Evolutionary conservation across 495 filamentous ascomycete species (phyloP).

Genomic region (Aspergillus cristatus): DNA sequence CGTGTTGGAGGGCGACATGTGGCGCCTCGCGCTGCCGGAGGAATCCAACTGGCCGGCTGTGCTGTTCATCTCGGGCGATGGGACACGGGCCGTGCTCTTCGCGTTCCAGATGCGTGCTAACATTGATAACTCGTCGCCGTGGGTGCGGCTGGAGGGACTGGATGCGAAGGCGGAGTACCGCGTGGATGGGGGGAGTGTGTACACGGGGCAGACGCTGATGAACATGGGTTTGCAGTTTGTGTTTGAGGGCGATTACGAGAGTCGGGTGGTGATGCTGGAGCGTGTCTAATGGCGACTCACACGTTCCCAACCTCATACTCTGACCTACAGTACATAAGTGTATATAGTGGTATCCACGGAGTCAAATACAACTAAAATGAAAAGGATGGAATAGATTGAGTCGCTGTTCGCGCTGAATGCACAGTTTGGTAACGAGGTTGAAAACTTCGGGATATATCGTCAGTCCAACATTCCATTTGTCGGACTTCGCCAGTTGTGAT

Average conservation of each 20-base stretch:
- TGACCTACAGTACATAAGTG: too few species aligned
- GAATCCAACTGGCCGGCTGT: constrained; percentile 47
- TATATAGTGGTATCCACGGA: too few species aligned
- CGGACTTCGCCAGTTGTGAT: too few species aligned
- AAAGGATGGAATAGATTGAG: too few species aligned
- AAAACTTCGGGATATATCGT: too few species aligned
- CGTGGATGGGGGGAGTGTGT: constrained; percentile 29
- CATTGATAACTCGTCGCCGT: constrained; percentile 35
- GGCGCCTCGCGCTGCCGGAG: constrained; percentile 41
- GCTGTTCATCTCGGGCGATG: constrained; percentile 39
- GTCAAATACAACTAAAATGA: too few species aligned
- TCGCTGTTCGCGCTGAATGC: too few species aligned
- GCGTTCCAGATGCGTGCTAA: constrained; percentile 37
- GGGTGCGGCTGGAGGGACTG: constrained; percentile 36
- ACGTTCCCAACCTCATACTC: too few species aligned
- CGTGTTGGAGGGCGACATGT: constrained; percentile 41
- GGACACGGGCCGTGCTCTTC: constrained; percentile 35
- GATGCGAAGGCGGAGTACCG: constrained; percentile 34
- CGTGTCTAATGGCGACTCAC: too few species aligned
- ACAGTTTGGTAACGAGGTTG: too few species aligned
- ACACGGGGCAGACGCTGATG: constrained; percentile 40
- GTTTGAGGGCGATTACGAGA: constrained; percentile 31
- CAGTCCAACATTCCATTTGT: too few species aligned
- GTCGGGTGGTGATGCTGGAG: constrained; percentile 33
- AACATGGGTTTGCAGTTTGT: constrained; percentile 35